Evolutionary conservation across 495 filamentous ascomycete species (phyloP), one percentile per base, ranked within the genome.

Genomic region (Recurvomyces mirabilis): DNA sequence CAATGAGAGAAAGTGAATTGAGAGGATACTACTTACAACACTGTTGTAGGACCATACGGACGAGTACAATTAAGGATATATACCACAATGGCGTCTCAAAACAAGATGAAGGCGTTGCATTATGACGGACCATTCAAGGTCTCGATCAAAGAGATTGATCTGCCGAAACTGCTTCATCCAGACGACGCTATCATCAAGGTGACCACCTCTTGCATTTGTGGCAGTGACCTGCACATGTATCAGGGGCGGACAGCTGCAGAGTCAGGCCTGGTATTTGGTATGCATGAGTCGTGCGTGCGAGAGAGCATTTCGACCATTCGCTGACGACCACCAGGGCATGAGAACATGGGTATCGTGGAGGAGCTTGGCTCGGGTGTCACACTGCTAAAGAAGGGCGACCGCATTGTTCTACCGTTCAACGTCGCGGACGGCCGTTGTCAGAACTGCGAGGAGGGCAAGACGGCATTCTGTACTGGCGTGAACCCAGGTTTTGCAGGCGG

Each of bases 401-500:
- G 71, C n/a, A 69, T 74, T 1, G 72, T 77, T 0, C 65, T 77
- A 56, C 72, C 73, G 0, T 77, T 75, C 58, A 74, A 77, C 41
- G 72, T 75, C 5, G 72, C 70, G 0, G 72, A 77, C 51, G 72
- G 73, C 2, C 66, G 72, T 11, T 78, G 70, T 60, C 34, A 63
- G 10, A 78, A 78, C 50, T 76, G 74, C 41, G 73, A 75, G 43
- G 71, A 75, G 30, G 72, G 74, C 0, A 66, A 61, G 21, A 78
- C 73, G 3, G 73, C 71, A 0, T 76, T 75, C 46, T 76, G 71
- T 52, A 74, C 58, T 2, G 60, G 54, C 21, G 72, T 77, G 18
- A 76, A 76, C 47, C 71, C 71, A 7, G 71, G 73, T 0, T 76
- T 77, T 55, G 73, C 73, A 7, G 72, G 74, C 19, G 74, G 73